Percentiles rank a stretch among this genome's conserved stretches.
Evolutionary conservation across 805 yeast species (phyloP).

Genomic region (Zygoascus tannicola): DNA sequence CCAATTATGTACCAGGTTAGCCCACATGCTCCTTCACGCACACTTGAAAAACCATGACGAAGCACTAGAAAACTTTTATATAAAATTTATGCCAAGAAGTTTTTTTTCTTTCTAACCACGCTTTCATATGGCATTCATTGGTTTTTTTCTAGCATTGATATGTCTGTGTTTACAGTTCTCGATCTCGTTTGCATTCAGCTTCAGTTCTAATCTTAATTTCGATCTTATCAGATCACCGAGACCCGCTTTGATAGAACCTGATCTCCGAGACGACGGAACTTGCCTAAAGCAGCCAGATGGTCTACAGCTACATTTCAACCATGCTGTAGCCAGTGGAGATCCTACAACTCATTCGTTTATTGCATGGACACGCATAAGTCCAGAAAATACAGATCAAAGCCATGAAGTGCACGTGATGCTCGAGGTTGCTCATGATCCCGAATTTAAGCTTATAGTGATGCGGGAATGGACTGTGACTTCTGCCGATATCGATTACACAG

Average conservation of each 20-base stretch:
- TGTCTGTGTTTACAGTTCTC: no score
- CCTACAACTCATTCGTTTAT: neutral
- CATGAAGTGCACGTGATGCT: neutral
- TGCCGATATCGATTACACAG: conserved; percentile 2
- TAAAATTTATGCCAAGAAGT: no score
- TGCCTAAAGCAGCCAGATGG: neutral
- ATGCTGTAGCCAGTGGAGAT: conserved; percentile 5
- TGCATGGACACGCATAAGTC: conserved; percentile 1
- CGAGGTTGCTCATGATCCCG: neutral
- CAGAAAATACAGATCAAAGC: neutral
- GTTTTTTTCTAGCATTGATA: no score
- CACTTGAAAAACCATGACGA: no score
- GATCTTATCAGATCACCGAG: neutral
- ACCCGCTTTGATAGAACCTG: neutral
- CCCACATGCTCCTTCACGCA: no score
- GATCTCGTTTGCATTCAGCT: no score
- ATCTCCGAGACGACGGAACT: neutral
- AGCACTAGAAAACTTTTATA: no score
- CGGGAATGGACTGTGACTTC: neutral
- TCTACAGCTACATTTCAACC: neutral
- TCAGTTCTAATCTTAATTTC: no score
- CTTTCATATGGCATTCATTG: no score
- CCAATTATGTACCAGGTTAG: no score
- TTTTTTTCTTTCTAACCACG: no score
- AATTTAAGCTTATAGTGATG: neutral